A percentile compares a stretch with the other conserved stretches of the same genome.
Conservation (phyloP, 1,284 basidiomycete species). For the Omphalotus olearius region DNA sequence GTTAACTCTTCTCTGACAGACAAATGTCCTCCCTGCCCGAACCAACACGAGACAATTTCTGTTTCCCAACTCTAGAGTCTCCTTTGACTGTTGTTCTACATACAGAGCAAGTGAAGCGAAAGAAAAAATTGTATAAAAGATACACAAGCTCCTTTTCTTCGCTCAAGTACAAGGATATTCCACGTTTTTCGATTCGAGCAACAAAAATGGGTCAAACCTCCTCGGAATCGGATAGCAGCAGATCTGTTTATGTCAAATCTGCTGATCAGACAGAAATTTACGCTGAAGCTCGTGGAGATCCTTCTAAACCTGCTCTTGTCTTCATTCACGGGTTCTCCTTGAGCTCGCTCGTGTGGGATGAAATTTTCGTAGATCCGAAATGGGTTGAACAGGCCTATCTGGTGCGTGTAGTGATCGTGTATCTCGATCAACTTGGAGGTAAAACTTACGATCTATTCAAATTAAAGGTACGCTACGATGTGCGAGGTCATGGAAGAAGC, state of each 20-base stretch:
- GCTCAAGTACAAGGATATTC: too few relatives aligned
- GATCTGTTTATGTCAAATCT: slow-evolving; percentile 1
- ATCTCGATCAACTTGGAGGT: slow-evolving; percentile 18
- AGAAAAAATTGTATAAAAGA: too few relatives aligned
- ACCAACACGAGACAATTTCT: slow-evolving; percentile 24
- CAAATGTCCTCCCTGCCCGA: too few relatives aligned
- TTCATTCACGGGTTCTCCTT: slow-evolving; percentile 39
- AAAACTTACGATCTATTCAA: slow-evolving; percentile 28
- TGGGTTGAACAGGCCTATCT: too few relatives aligned
- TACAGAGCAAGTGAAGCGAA: too few relatives aligned
- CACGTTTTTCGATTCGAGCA: too few relatives aligned
- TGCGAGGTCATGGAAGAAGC: slow-evolving; percentile 10
- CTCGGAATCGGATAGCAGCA: too few relatives aligned
- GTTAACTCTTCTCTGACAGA: too few relatives aligned
- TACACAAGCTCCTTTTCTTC: too few relatives aligned
- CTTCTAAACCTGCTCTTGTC: slow-evolving; percentile 32
- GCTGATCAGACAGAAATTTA: slow-evolving; percentile 29
- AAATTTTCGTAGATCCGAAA: slow-evolving; percentile 26
- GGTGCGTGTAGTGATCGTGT: neutral
- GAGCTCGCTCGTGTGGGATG: slow-evolving; percentile 32
- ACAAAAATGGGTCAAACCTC: too few relatives aligned
- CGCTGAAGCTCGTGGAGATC: slow-evolving; percentile 35
- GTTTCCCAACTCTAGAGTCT: slow-evolving; percentile 21
- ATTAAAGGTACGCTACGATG: slow-evolving; percentile 27
- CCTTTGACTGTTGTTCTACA: too few relatives aligned